These are phyloP conservation scores for Puccinellia tenuiflora DNA, from an alignment of 176 grass and related monocot species.

Conservation along the genomic window DNA sequence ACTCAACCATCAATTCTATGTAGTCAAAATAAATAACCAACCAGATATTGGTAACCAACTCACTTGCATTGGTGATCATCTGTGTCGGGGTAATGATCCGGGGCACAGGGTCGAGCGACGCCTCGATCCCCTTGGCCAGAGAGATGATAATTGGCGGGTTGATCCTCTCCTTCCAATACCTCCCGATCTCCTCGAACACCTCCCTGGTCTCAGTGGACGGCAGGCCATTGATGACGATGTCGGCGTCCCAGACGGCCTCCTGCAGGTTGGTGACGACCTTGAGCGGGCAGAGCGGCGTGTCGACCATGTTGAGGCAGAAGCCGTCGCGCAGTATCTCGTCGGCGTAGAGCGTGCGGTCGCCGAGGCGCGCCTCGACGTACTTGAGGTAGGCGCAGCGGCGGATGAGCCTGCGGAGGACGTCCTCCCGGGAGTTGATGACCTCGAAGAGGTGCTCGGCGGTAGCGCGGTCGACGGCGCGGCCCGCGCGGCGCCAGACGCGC, in stretches of 20 bases:
- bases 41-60: neutral
- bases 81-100: conserved; percentile 88
- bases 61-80: conserved; percentile 93
- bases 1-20: neutral
- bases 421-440: conserved; percentile 91
- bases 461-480: conserved; percentile 68
- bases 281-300: conserved; percentile 88
- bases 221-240: conserved; percentile 82
- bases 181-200: conserved; percentile 69
- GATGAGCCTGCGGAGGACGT: conserved; percentile 65
- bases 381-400: conserved; percentile 82
- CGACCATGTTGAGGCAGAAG: conserved; percentile 92
- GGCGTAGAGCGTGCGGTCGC: conserved; percentile 78
- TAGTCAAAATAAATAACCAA: neutral
- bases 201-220: conserved; percentile 89
- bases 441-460: conserved; percentile 90
- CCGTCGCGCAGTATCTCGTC: conserved; percentile 93
- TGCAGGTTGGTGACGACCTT: conserved; percentile 98
- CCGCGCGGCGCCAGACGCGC: conserved; percentile 64
- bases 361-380: conserved; percentile 82
- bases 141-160: conserved; percentile 63
- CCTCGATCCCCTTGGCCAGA: conserved; percentile 95
- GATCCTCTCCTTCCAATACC: conserved; percentile 89
- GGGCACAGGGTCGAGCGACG: conserved; percentile 66
- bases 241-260: conserved; percentile 97